Conservation (phyloP, 108 stramenopile species). For the Cyclotella baltica region DNA sequence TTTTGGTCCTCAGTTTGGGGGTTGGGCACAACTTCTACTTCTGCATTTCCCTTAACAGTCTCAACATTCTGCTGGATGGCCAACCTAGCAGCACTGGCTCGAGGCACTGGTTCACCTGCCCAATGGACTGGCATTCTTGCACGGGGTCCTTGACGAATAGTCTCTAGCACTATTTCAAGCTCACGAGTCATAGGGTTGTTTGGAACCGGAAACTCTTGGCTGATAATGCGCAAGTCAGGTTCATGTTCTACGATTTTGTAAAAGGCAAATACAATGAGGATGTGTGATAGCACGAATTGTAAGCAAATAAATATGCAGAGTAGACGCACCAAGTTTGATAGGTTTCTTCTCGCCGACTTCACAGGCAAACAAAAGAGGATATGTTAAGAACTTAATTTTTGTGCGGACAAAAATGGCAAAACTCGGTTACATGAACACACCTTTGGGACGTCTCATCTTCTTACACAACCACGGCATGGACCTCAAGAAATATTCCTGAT, state of each 20-base stretch:
- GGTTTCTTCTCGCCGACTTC: constrained; percentile 62
- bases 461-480: no score
- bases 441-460: constrained; percentile 56
- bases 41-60: background rate
- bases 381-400: no score
- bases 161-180: constrained; percentile 59
- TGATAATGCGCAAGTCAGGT: background rate
- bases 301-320: background rate
- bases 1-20: no score
- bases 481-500: constrained; percentile 60
- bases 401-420: no score
- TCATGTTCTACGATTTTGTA: background rate
- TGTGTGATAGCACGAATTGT: background rate
- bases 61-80: background rate
- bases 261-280: background rate
- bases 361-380: no score
- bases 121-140: constrained; percentile 57
- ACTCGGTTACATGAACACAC: no score
- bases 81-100: background rate
- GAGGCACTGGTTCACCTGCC: constrained; percentile 4
- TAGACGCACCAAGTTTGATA: constrained; percentile 43
- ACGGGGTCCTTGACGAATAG: constrained; percentile 68
- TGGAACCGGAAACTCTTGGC: background rate
- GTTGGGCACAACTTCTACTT: no score
- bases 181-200: constrained; percentile 4